Conservation (phyloP, 805 yeast genomes). For the Sungouiozyma ichnusensis region DNA sequence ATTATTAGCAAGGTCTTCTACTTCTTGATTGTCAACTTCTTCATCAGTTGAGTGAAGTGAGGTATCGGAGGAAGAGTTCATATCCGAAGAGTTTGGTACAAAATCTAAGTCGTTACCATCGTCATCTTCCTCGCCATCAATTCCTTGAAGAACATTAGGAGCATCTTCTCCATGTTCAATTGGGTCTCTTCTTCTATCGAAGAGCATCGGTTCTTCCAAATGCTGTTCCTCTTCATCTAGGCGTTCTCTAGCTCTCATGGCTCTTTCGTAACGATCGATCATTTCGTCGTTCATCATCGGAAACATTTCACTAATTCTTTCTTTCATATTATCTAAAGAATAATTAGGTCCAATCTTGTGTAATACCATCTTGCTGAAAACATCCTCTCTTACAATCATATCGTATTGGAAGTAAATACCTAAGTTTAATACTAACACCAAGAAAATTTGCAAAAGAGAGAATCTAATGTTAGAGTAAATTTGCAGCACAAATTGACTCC, state of each 20-base stretch:
- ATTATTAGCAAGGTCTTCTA: constrained; percentile 8
- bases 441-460: constrained; percentile 29
- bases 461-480: constrained; percentile 17
- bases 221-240: constrained; percentile 9
- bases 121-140: constrained; percentile 10
- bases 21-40: constrained; percentile 12
- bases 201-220: constrained; percentile 1
- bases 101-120: constrained; percentile 26
- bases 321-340: constrained; percentile 21
- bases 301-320: constrained; percentile 22
- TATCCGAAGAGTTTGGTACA: constrained; percentile 2
- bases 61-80: neutral
- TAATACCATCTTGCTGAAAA: constrained; percentile 47
- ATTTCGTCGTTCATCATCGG: constrained; percentile 28
- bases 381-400: constrained; percentile 62
- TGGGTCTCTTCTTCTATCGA: constrained; percentile 1
- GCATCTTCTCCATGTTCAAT: constrained; percentile 1
- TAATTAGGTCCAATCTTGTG: constrained; percentile 45
- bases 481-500: constrained; percentile 1
- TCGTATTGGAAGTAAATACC: constrained; percentile 53
- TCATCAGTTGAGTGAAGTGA: neutral
- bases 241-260: constrained; percentile 22
- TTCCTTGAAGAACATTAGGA: too few species aligned
- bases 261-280: constrained; percentile 19
- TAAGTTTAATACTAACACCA: constrained; percentile 33